Percentiles rank a stretch among this genome's conserved stretches.
phyloP scores from a whole-genome alignment of 805 yeast species.

The Teunomyces funiuensis region DNA sequence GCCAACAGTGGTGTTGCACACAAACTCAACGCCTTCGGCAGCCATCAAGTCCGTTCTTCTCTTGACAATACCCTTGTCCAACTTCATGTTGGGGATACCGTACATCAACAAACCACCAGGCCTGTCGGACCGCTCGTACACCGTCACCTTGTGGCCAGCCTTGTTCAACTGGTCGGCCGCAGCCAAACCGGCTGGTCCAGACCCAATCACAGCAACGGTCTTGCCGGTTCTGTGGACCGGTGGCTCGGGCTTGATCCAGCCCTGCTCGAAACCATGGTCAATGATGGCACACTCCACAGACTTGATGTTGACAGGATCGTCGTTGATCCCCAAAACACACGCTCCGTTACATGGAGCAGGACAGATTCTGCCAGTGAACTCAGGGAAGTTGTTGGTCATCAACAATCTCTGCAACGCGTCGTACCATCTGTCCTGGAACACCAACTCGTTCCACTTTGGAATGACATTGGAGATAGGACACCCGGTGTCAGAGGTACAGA shows the following conservation, averaged over 20 bases:
- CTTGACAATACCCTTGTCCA: conserved; percentile 89
- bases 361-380: conserved; percentile 96
- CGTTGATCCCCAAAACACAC: conserved; percentile 85
- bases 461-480: conserved; percentile 96
- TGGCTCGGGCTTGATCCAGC: conserved; percentile 88
- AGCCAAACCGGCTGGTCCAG: conserved; percentile 97
- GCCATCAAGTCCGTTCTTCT: conserved; percentile 88
- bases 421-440: conserved; percentile 91
- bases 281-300: conserved; percentile 94
- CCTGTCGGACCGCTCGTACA: conserved; percentile 91
- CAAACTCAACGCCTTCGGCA: conserved; percentile 85
- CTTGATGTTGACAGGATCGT: conserved; percentile 94
- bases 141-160: conserved; percentile 91
- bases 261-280: conserved; percentile 93
- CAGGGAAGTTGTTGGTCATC: conserved; percentile 98
- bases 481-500: conserved; percentile 97
- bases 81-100: conserved; percentile 99
- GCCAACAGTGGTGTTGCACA: conserved; percentile 78
- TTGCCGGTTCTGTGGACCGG: conserved; percentile 83
- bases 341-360: conserved; percentile 99
- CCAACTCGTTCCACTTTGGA: conserved; percentile 97
- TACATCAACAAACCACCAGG: conserved; percentile 97
- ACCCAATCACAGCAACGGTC: conserved; percentile 83
- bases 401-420: conserved; percentile 87
- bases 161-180: conserved; percentile 95